Base-by-base conservation (phyloP, 164 flowering plant species). In the Magnolia changhungtana region DNA sequence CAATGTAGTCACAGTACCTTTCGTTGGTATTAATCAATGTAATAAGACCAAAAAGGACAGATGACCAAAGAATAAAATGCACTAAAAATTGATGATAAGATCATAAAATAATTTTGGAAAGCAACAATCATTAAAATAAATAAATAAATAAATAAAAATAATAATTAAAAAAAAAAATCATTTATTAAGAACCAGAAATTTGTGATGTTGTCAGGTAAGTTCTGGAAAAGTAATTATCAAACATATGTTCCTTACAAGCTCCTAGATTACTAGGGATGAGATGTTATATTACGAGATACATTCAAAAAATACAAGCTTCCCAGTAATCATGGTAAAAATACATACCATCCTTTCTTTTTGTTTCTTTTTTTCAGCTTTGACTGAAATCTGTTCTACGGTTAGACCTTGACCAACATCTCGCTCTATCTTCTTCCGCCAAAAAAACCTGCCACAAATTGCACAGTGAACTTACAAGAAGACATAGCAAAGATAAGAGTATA, bases 341-440 rank as follows among this genome's bases (percentile, higher is more conserved):
- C 58, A 75, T 88, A 95, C 98, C 98, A 90, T 88, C 76, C 97
- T 89, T 83, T 92, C 97, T 84, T 67, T 88, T 78, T 88, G 94
- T 78, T 84, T 89, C 83, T 85, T 85, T 81, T 89, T 91, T 86
- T 91, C 97, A 9, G 95, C 83, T 82, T 90, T 94, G 9, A 84
- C 79, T 5, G 99, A 90, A 73, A 87, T 86, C 76, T 7, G 69
- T 16, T 94, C 99, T 50, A 92, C 84, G 0, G 94, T 83, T 51
- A 81, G 84, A 23, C 97, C 98, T 67, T 87, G 90, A 29, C 86
- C 1, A 74, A 96, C 91, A 83, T 94, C 98, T 2, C 89, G 90
- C 78, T 94, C 98, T 77, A 96, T 96, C 87, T 94, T 96, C 87
- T 96, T 96, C 51, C 91, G 79, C 99, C 99, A 96, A n/a, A 96